phyloP scores from a whole-genome alignment of 345 rosid species.

The Citrus trifoliata region DNA sequence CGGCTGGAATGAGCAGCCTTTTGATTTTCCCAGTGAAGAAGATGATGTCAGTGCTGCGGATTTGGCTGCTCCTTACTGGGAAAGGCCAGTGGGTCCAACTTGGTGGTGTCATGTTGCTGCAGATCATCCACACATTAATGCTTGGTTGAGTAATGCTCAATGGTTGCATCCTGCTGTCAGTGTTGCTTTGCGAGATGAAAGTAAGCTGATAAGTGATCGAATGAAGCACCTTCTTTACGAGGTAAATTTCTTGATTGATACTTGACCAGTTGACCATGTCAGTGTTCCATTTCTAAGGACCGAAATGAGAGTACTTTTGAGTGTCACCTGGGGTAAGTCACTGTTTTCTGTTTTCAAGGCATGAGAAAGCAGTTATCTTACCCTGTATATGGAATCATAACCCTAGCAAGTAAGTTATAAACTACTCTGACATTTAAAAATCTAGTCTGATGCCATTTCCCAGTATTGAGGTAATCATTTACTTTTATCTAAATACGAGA shows the following conservation, averaged over 20 bases:
- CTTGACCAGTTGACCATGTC: not conserved
- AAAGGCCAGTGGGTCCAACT: slow-evolving; percentile 53
- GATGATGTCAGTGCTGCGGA: slow-evolving; percentile 50
- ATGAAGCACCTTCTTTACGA: slow-evolving; percentile 67
- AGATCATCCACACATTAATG: slow-evolving; percentile 33
- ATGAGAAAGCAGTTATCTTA: not conserved
- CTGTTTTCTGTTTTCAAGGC: not conserved
- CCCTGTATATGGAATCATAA: not conserved
- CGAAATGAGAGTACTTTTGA: not conserved
- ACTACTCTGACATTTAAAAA: not conserved
- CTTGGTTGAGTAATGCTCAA: slow-evolving; percentile 47
- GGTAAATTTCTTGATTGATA: slow-evolving; percentile 27
- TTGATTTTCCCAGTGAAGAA: slow-evolving; percentile 26
- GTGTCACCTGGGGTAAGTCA: not conserved
- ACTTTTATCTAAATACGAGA: not conserved
- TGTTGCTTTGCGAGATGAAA: slow-evolving; percentile 48
- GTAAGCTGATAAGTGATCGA: slow-evolving; percentile 55
- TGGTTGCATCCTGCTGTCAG: slow-evolving; percentile 68
- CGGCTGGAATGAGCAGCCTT: slow-evolving; percentile 29
- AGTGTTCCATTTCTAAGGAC: not conserved
- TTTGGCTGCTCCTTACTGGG: slow-evolving; percentile 57
- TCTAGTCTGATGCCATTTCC: not conserved
- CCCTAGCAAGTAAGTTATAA: not conserved
- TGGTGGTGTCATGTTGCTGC: slow-evolving; percentile 72
- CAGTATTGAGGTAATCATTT: not conserved